Conservation (phyloP, 768 basidiomycete species). For the Russula abietina region DNA sequence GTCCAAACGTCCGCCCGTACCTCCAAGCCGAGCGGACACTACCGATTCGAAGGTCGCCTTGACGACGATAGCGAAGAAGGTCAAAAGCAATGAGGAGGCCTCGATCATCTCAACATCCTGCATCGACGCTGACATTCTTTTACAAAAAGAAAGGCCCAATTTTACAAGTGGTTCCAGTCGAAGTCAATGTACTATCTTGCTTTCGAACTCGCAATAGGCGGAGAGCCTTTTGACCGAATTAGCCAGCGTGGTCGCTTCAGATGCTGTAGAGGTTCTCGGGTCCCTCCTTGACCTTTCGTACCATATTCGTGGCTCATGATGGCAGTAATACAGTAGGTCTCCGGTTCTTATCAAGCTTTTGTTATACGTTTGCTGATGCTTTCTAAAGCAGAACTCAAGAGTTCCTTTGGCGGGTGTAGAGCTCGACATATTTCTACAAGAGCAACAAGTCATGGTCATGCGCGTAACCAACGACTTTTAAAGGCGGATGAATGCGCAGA, state of each 20-base stretch:
- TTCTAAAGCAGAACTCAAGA: too few species aligned
- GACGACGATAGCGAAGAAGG: conserved; percentile 94
- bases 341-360: too few species aligned
- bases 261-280: conserved; percentile 78
- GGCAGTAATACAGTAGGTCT: too few species aligned
- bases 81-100: conserved; percentile 80
- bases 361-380: too few species aligned
- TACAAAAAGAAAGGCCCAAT: conserved; percentile 66
- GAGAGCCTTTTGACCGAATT: conserved; percentile 91
- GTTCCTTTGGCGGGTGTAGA: too few species aligned
- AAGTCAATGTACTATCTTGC: conserved; percentile 91
- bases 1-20: too few species aligned
- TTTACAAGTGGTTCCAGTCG: conserved; percentile 95
- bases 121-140: conserved; percentile 27
- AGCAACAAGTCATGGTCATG: too few species aligned
- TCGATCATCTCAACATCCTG: conserved; percentile 91
- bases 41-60: conserved; percentile 54
- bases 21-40: background rate
- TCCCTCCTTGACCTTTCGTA: too few species aligned
- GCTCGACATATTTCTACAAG: too few species aligned
- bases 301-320: too few species aligned
- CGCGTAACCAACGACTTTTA: too few species aligned
- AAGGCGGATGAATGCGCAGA: too few species aligned
- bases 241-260: conserved; percentile 79
- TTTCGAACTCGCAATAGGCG: conserved; percentile 90